phyloP scores from a whole-genome alignment of 148 eudicot genomes.

The Rhododendron williamsianum region DNA sequence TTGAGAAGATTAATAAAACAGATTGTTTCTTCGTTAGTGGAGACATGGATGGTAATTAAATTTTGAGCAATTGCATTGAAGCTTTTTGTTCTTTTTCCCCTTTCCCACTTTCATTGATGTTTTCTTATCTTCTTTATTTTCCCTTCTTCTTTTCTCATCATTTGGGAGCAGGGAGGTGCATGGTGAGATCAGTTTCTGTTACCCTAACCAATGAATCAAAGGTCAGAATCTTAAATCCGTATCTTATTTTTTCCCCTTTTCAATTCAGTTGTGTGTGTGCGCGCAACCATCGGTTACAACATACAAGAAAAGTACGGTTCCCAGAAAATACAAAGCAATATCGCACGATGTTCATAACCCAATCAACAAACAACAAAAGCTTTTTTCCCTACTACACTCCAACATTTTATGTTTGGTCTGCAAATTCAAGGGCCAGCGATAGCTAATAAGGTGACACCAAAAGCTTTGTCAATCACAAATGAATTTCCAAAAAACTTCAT shows the following conservation, averaged over 20 bases:
- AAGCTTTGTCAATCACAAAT: neutral
- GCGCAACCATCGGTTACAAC: neutral
- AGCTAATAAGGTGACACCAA: neutral
- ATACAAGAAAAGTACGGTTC: neutral
- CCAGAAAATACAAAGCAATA: neutral
- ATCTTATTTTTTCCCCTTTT: neutral
- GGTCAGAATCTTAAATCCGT: slow-evolving; percentile 33
- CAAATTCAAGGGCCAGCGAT: neutral
- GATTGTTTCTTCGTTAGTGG: neutral
- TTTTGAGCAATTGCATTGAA: neutral
- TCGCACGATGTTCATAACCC: neutral
- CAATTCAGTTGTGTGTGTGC: neutral
- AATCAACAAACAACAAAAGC: neutral
- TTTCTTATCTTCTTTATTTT: neutral
- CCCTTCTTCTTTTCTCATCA: neutral
- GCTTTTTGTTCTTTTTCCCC: neutral
- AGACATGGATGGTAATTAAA: neutral
- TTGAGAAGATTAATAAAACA: neutral
- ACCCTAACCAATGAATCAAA: slow-evolving; percentile 58
- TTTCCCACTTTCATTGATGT: neutral
- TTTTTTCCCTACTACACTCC: neutral
- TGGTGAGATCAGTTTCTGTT: slow-evolving; percentile 58
- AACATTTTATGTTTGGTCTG: neutral
- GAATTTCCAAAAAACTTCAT: neutral
- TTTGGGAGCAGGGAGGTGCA: slow-evolving; percentile 54